Base-by-base conservation (phyloP, 305 asterid species). In the Fraxinus ornus region DNA sequence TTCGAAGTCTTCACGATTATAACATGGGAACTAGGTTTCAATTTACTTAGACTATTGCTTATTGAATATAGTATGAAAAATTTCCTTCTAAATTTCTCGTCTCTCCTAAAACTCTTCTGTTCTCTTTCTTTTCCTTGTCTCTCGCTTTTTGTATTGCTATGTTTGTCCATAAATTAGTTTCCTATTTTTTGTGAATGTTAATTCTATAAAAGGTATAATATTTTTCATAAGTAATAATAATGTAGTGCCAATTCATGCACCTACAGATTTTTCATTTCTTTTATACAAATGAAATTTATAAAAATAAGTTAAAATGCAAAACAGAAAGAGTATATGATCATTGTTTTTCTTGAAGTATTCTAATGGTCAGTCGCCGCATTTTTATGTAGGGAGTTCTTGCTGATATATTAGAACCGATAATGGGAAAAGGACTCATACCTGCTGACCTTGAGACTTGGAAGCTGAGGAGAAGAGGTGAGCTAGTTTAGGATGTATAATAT, bases 341-440 rank as follows among this genome's bases (percentile, higher is more conserved):
- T 2, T 32, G 24, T 4, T 5, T 57, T 17, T 68, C 55, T 80
- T 73, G 28, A 49, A 24, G 71, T 47, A 49, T 79, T 77, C 77
- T 80, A 57, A 80, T 36, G 9, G 49, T 19, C 47, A 66, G 62
- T 75, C 44, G 9, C 24, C 15, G 49, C 79, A 64, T 82, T 78
- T 68, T 87, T 81, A 44, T 85, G 47, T 66, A 94, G 99, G 99
- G 99, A 66, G 97, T 95, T 84, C 97, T 95, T 86, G 98, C 99
- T 82, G 98, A 95, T 86, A 94, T 95, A 86, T 87, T 95, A 91
- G 98, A 95, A 86, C 99, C 99, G 77, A 95, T 95, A 81, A 95
- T 94, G 98, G 99, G 99, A 57, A 95, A 95, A 89, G 99, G 98
- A 73, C 93, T 95, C 84, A 95, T 95, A 87, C 99, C 98, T 75